Conservation (phyloP, 2,329 filamentous ascomycete genomes). For the Penicillium janthinellum region DNA sequence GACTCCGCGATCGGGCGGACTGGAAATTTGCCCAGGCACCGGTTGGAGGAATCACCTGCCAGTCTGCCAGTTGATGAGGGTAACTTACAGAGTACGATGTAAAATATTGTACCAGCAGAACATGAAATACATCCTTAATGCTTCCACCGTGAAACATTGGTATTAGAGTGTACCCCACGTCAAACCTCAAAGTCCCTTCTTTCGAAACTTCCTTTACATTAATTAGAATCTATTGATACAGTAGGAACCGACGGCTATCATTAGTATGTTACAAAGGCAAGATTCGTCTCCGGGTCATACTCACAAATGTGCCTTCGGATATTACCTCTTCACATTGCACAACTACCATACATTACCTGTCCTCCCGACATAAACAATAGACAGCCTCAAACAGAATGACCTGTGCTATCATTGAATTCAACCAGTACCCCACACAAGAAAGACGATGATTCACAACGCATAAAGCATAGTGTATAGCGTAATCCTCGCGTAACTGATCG, state of each 20-base stretch:
- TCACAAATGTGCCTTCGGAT: too few relatives aligned
- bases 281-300: too few relatives aligned
- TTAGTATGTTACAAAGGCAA: too few relatives aligned
- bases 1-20: background rate
- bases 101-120: background rate
- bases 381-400: background rate
- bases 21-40: background rate
- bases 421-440: background rate
- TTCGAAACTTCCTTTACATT: background rate
- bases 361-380: background rate
- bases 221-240: background rate
- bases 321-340: too few relatives aligned
- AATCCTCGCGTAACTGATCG: background rate
- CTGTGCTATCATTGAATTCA: background rate
- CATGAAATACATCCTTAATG: background rate
- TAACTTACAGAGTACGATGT: background rate
- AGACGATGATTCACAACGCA: background rate
- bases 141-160: background rate
- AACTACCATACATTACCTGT: background rate
- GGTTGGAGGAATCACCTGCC: background rate
- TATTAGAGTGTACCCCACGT: background rate
- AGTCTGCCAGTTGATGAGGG: background rate
- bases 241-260: too few relatives aligned
- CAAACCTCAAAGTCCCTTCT: too few relatives aligned
- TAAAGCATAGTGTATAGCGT: background rate